These are phyloP conservation scores for Marchantia paleacea DNA, from an alignment of 225 moss, liverwort and hornwort species.

Conservation along the genomic window DNA sequence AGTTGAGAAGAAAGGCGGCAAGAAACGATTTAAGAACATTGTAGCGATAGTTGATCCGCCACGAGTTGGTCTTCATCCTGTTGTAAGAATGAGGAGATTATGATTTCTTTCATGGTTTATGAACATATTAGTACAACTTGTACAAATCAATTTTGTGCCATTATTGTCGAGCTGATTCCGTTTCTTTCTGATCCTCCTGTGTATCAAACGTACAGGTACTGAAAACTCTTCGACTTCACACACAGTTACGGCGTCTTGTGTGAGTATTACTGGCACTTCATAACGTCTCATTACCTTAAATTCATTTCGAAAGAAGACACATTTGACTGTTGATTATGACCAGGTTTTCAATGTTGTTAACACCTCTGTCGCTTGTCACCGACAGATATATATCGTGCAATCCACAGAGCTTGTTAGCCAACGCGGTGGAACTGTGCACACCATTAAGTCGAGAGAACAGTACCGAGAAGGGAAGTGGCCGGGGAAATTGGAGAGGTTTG, in stretches of 20 bases:
- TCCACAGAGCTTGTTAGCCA: conserved; percentile 82
- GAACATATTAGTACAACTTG: not conserved
- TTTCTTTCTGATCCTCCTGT: not conserved
- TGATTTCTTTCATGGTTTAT: not conserved
- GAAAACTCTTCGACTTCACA: conserved; percentile 80
- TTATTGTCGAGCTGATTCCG: not conserved
- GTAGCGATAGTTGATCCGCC: conserved; percentile 99
- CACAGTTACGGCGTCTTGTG: conserved; percentile 80
- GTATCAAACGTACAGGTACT: conserved; percentile 54
- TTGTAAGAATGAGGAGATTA: conserved; percentile 43
- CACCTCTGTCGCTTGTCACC: not conserved
- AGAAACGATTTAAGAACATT: conserved; percentile 58
- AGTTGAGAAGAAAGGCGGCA: conserved; percentile 10
- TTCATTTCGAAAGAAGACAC: not conserved
- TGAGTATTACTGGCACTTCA: conserved; percentile 40
- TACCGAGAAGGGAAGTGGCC: conserved; percentile 57
- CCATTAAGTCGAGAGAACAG: conserved; percentile 50
- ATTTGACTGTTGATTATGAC: not conserved
- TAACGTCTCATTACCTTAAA: not conserved
- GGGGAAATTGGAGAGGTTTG: conserved; percentile 64
- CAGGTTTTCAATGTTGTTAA: not conserved
- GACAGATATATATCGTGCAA: conserved; percentile 99
- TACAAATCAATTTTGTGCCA: not conserved
- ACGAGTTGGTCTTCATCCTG: conserved; percentile 95
- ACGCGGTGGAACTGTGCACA: conserved; percentile 96